Evolutionary conservation across 1,284 basidiomycete species (phyloP), one percentile per base, ranked within the genome.

Genomic region (Ganoderma boninense): DNA sequence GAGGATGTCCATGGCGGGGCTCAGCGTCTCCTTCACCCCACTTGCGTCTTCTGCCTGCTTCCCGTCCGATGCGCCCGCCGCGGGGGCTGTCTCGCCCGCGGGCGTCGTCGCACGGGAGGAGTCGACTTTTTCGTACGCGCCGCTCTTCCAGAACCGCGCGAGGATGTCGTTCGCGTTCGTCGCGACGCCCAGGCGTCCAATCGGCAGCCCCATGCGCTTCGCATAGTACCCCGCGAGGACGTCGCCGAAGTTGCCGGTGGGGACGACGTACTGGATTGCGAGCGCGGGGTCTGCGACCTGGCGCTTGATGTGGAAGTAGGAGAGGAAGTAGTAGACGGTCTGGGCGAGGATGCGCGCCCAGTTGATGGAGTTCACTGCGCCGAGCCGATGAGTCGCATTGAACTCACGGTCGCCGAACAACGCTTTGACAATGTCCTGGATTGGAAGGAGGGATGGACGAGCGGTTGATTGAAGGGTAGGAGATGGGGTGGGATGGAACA

Each of bases 271-370:
- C 80, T 97, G 95, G 43, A 97, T 84, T 69, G 90, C 84, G 40
- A 84, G 70, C 29, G 29, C 54, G 81, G 81, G 66, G 49, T 77
- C 66, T 71, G 82, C 82, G 61, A 91, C 86, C 59, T 89, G 85
- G 18, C 85, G 83, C 68, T 82, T 80, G 52, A 93, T 85, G 71
- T 91, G 88, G 83, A 97, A 96, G 85, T 95, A 99, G 66, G 97
- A 93, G 67, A 94, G 92, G 86, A 99, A 99, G 86, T 99, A 99
- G 87, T 99, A 99, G 65, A 98, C 95, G 40, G 97, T 99, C 81
- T 99, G 98, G 4, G 97, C 96, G 74, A 99, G 92, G 80, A 99
- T 99, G 71, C 98, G 94, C 0, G 98, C 98, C 97, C 97, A 99
- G 86, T 99, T 99, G 86, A 99, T 99, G 46, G 96, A 98, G 85